These are phyloP conservation scores for Pseudopithomyces chartarum DNA, from an alignment of 2,329 filamentous ascomycete genomes.

Conservation along the genomic window DNA sequence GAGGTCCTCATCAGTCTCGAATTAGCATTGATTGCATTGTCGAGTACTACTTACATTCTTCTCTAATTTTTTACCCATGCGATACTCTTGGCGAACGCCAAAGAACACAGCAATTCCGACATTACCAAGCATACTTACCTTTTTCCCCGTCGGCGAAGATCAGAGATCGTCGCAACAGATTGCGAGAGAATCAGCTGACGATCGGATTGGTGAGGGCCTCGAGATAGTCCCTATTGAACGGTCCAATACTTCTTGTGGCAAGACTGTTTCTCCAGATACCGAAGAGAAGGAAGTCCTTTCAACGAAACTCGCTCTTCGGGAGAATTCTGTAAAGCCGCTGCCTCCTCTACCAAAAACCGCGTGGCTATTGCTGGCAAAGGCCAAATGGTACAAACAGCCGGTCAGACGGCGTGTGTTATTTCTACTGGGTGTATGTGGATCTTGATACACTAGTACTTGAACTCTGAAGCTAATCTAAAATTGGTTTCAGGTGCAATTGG, in stretches of 20 bases:
- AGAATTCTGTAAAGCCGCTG: constrained; percentile 26
- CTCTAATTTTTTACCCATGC: constrained; percentile 21
- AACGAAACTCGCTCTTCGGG: background rate
- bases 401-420: constrained; percentile 25
- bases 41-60: background rate
- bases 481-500: constrained; percentile 12
- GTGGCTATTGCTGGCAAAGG: constrained; percentile 18
- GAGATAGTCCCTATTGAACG: constrained; percentile 38
- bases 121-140: constrained; percentile 35
- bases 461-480: constrained; percentile 12
- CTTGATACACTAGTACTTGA: constrained; percentile 18
- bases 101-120: constrained; percentile 23
- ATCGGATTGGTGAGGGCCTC: constrained; percentile 31
- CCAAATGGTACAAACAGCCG: constrained; percentile 26
- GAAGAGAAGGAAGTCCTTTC: constrained; percentile 37
- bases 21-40: background rate
- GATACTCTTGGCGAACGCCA: constrained; percentile 27
- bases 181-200: constrained; percentile 16
- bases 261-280: constrained; percentile 30
- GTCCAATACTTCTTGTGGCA: constrained; percentile 26
- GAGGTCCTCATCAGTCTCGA: background rate
- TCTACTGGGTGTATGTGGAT: constrained; percentile 22
- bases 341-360: constrained; percentile 25
- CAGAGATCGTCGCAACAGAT: constrained; percentile 6
- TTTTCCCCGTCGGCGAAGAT: constrained; percentile 22